Base-by-base conservation (phyloP, 805 yeast genomes). In the Clavispora carvajalis region DNA sequence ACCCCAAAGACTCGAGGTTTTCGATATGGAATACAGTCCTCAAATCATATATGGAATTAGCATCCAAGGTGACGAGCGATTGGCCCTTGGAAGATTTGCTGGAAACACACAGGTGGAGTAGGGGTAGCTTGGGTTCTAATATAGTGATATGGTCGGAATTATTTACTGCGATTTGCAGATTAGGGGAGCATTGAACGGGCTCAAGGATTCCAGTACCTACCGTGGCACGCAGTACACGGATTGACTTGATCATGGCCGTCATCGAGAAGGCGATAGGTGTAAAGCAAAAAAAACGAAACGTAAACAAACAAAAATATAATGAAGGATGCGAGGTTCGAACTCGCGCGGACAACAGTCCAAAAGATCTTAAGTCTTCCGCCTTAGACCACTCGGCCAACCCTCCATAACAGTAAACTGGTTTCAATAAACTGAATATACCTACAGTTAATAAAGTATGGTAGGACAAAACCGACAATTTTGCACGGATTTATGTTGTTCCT, bases 241-340 rank as follows among this genome's bases (percentile, higher is more conserved):
- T 43, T 7, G 45, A 29, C 15, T 37, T 35, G 21, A 39, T 22
- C 45, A 42, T 40, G 21, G 19, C 18, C 31, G n/a, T 7, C 19
- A 5, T 35, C n/a, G 22, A 9, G n/a, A 9, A n/a, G 22, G 15
- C 6, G 22, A 15, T 18, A 11, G 4, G 23, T 18, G 11, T 11
- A n/a, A 15, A 16, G 17, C 11, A 24, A 36, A 6, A 7, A 19
- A 25, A 18, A 2, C 16, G 3, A 17, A 16, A 18, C n/a, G 28
- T 33, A 18, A 36, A 36, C 18, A 26, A 38, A 37, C 38, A 46
- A 59, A 62, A 60, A 57, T 46, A 60, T 62, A 59, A 46, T 68
- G 73, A 67, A 68, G 73, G 72, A 59, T 65, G 72, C 73, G 73
- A 66, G 73, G 69, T 68, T 68, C 74, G 74, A 68, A 68, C 74